Percentiles rank a stretch among this genome's conserved stretches.
phyloP scores from a whole-genome alignment of 768 basidiomycete genomes.

The Hortiboletus flavorubellus region DNA sequence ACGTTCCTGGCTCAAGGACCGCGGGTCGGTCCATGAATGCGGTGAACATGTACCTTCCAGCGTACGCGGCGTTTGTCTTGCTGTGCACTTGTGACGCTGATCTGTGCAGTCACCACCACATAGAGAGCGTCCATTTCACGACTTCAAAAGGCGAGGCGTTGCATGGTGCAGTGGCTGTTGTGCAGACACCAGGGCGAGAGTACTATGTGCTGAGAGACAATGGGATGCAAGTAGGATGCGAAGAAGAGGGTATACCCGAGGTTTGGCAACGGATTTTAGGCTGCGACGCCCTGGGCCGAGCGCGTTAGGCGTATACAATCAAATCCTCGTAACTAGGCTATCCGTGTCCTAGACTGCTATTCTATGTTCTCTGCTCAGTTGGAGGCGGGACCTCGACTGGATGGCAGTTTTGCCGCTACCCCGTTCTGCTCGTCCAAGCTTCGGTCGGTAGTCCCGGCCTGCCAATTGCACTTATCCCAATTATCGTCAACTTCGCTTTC shows the following conservation, averaged over 20 bases:
- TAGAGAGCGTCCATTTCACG: conserved; percentile 72
- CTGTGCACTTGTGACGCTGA: background rate
- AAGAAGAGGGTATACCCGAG: conserved; percentile 65
- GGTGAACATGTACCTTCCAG: conserved; percentile 62
- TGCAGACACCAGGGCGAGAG: conserved; percentile 67
- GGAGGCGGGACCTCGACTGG: no score
- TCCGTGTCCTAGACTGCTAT: background rate
- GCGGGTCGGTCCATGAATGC: conserved; percentile 35
- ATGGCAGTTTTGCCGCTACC: no score
- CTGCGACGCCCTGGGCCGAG: conserved; percentile 36
- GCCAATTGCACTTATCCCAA: no score
- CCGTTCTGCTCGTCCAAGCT: no score
- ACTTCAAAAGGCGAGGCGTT: conserved; percentile 40
- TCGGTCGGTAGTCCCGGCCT: no score
- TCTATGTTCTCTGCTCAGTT: background rate
- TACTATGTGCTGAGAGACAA: conserved; percentile 72
- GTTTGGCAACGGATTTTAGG: conserved; percentile 61
- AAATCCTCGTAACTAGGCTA: background rate
- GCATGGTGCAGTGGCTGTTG: conserved; percentile 61
- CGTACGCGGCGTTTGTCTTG: conserved; percentile 38
- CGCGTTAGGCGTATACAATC: background rate
- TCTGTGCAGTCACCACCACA: conserved; percentile 59
- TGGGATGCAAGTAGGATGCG: conserved; percentile 72
- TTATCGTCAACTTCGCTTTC: no score
- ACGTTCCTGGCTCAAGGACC: conserved; percentile 10